phyloP scores from a whole-genome alignment of 2,329 filamentous ascomycete species.

The Pseudopithomyces maydicus region DNA sequence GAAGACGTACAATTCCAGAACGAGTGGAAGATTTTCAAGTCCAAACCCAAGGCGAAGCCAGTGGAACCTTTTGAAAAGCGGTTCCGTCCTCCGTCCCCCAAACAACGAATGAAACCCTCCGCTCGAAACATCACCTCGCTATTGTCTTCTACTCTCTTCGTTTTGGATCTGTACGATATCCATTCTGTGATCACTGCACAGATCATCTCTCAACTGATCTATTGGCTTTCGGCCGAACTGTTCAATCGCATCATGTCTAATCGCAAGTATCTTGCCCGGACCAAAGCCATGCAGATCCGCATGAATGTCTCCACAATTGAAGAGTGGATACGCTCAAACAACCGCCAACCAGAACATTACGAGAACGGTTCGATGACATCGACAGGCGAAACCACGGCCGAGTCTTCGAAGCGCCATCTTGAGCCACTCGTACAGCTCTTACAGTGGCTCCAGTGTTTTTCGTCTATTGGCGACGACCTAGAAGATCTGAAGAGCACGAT shows the following conservation, averaged over 20 bases:
- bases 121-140: conserved; percentile 95
- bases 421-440: conserved; percentile 90
- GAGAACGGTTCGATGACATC: conserved; percentile 87
- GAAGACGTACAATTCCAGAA: conserved; percentile 97
- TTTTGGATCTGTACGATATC: conserved; percentile 97
- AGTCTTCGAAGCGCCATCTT: conserved; percentile 81
- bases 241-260: conserved; percentile 99
- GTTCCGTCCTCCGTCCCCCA: conserved; percentile 89
- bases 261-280: conserved; percentile 88
- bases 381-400: conserved; percentile 84
- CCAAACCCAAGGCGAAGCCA: conserved; percentile 83
- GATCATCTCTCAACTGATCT: conserved; percentile 88
- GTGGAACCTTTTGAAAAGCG: conserved; percentile 87
- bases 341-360: conserved; percentile 92
- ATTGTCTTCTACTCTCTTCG: conserved; percentile 93
- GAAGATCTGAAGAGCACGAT: conserved; percentile 87
- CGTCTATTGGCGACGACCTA: conserved; percentile 86
- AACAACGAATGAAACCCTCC: conserved; percentile 87
- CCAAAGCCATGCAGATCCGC: conserved; percentile 98
- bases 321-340: conserved; percentile 94
- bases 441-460: conserved; percentile 98
- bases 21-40: conserved; percentile 97
- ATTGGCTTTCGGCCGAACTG: conserved; percentile 94
- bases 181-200: conserved; percentile 95
- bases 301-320: conserved; percentile 97